Percentiles rank a stretch among this genome's conserved stretches.
phyloP scores from a whole-genome alignment of 139 green algal genomes.

The Closterium sp. region DNA sequence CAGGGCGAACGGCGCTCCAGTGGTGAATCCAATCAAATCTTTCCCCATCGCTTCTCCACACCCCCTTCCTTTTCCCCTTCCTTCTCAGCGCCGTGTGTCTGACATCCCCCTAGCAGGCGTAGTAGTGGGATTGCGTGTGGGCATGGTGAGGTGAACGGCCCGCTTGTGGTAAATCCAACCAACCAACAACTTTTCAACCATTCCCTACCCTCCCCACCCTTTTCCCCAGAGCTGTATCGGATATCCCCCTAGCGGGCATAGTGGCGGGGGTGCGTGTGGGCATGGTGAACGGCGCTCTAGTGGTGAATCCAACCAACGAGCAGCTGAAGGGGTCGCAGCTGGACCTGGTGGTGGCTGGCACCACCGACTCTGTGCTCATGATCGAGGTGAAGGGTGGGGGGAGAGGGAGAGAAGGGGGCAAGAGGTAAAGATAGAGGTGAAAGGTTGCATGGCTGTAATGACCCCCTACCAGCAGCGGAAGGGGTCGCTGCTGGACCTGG shows the following conservation, averaged over 20 bases:
- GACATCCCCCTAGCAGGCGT: neutral
- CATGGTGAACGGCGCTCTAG: conserved; percentile 55
- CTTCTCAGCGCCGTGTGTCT: neutral
- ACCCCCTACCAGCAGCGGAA: neutral
- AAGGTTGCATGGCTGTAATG: neutral
- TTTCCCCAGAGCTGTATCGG: conserved; percentile 47
- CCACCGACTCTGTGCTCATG: conserved; percentile 90
- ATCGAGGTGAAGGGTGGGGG: conserved; percentile 70
- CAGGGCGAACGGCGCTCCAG: neutral
- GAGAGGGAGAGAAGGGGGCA: neutral
- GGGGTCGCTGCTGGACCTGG: neutral
- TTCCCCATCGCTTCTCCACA: neutral
- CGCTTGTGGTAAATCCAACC: neutral
- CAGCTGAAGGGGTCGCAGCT: conserved; percentile 66
- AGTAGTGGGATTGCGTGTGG: neutral
- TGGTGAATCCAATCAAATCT: neutral
- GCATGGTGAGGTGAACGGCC: neutral
- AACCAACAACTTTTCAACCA: neutral
- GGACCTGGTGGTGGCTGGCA: conserved; percentile 91
- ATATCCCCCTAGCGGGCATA: conserved; percentile 47
- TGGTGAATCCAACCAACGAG: conserved; percentile 80
- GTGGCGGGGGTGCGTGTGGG: conserved; percentile 79
- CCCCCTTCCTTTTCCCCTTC: neutral
- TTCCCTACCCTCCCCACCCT: neutral
- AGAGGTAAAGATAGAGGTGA: neutral